Evolutionary conservation across 1,284 basidiomycete species (phyloP), one percentile per base, ranked within the genome.

Genomic region (Acaromyces ingoldii): DNA sequence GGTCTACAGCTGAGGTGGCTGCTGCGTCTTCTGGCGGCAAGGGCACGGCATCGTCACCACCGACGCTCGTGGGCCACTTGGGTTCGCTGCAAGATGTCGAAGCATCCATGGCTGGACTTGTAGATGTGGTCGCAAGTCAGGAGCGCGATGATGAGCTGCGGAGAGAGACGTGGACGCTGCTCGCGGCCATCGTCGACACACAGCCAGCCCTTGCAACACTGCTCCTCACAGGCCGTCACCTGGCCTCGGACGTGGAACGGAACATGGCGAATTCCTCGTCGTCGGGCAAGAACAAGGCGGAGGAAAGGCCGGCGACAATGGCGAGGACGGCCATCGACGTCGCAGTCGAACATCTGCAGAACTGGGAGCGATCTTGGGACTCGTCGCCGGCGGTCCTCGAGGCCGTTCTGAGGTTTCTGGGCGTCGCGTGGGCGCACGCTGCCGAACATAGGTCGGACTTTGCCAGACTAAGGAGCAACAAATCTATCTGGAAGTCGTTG

Each of bases 141-240:
- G 70, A 84, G 6, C 83, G 85, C 54, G 83, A 87, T 0, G 80
- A 83, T 51, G 80, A 80, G 1, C 80, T 89, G 4, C 79, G 90
- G 19, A 82, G 83, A 53, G 81, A 83, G 0, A 82, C 88, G 1
- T 95, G 91, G 90, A 82, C 81, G 54, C 86, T 95, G 65, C 83
- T 93, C 24, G 80, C 86, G 0, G 80, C 88, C 11, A 85, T 89
- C 2, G 84, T 91, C 19, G 85, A 89, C 58, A 86, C 85, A 51
- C 90, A 93, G 68, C 90, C 91, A 1, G 89, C 91, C 0, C 80
- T 95, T 4, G 89, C 89, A 0, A 82, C 83, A 39, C 80, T 95
- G 15, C 85, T 93, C 53, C 83, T 90, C 47, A 84, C 83, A 0
- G 91, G 85, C 1, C 81, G 82, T 83, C 75, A 82, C 80, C 51